Conservation (phyloP, 2,329 filamentous ascomycete species). For the Teratosphaeria epicoccoides region DNA sequence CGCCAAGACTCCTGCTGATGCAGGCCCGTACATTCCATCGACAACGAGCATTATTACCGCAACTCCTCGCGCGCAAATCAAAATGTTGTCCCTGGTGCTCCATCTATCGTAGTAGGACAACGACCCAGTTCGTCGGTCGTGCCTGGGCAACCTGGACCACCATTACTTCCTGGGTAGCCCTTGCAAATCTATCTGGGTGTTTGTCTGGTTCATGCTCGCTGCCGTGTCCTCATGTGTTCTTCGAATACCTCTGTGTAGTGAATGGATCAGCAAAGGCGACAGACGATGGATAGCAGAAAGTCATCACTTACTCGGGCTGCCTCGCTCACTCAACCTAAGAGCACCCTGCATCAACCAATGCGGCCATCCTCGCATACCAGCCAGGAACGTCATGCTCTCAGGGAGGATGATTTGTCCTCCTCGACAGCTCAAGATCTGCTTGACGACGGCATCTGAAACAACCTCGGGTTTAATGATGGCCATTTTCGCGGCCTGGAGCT, state of each 20-base stretch:
- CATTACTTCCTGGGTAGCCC: background rate
- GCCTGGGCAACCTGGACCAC: background rate
- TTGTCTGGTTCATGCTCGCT: background rate
- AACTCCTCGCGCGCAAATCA: background rate
- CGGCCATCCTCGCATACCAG: constrained; percentile 1
- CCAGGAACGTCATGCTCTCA: background rate
- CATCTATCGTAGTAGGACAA: too few species aligned
- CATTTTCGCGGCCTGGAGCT: constrained; percentile 23
- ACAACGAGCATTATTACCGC: background rate
- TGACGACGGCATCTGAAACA: constrained; percentile 34
- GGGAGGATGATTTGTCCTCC: constrained; percentile 32
- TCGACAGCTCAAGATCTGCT: constrained; percentile 32
- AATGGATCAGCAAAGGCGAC: background rate
- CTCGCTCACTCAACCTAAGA: background rate
- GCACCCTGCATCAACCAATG: background rate
- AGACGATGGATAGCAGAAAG: background rate
- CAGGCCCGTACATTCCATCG: background rate
- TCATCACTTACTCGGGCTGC: background rate
- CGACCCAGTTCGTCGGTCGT: too few species aligned
- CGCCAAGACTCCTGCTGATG: background rate
- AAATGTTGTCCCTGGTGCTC: background rate
- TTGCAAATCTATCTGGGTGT: too few species aligned
- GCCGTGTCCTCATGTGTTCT: background rate
- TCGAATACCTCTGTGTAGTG: background rate
- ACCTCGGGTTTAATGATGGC: constrained; percentile 29